Conservation (phyloP, 2,329 filamentous ascomycete species). For the Hymenoscyphus linearis region DNA sequence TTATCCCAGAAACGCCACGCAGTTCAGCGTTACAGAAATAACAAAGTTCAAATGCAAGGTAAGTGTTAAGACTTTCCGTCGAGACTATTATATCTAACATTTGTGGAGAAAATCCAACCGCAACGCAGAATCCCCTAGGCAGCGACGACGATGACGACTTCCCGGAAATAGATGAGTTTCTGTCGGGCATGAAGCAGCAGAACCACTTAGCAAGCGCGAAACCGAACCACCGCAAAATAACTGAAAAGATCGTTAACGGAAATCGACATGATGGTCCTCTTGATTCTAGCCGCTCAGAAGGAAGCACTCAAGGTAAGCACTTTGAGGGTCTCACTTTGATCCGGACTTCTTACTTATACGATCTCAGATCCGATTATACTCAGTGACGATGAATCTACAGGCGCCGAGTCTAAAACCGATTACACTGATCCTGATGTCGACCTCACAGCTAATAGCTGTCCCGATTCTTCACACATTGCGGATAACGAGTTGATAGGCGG, state of each 20-base stretch:
- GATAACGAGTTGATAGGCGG: constrained; percentile 10
- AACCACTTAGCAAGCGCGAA: constrained; percentile 8
- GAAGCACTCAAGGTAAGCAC: constrained; percentile 18
- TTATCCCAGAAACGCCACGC: constrained; percentile 8
- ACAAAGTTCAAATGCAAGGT: constrained; percentile 11
- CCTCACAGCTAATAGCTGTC: constrained; percentile 13
- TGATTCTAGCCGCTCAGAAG: constrained; percentile 10
- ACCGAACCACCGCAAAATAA: constrained; percentile 6
- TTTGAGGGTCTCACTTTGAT: constrained; percentile 13
- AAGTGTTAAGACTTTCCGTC: constrained; percentile 11
- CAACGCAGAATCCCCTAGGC: constrained; percentile 11
- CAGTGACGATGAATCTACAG: constrained; percentile 16
- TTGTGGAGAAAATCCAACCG: constrained; percentile 10
- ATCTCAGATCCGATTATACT: constrained; percentile 20
- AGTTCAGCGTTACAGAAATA: too few relatives aligned
- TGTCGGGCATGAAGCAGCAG: constrained; percentile 11
- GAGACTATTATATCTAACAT: constrained; percentile 13
- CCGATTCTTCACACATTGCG: constrained; percentile 9
- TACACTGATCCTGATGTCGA: constrained; percentile 16
- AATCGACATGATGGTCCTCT: constrained; percentile 14
- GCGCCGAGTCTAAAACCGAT: constrained; percentile 17
- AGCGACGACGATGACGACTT: constrained; percentile 13
- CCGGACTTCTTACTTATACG: constrained; percentile 15
- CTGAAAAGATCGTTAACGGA: constrained; percentile 10
- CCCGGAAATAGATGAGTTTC: constrained; percentile 10